Evolutionary conservation across 2,329 filamentous ascomycete species (phyloP), one percentile per base, ranked within the genome.

Genomic region (Aureobasidium sp.): DNA sequence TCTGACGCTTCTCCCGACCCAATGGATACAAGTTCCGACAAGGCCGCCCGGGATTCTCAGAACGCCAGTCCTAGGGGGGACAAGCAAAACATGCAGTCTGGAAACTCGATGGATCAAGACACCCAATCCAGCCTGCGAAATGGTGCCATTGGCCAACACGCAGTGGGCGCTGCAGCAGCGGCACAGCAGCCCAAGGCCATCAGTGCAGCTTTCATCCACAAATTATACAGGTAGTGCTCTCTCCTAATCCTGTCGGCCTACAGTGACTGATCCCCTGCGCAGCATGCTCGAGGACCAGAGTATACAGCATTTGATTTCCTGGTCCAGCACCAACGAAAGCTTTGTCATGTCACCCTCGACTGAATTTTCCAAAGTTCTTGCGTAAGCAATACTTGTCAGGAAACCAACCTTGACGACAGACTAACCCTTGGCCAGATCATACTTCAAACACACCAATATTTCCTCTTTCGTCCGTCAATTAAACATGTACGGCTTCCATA

Each of bases 401-500:
- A 6, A 8, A 33, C 4, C 60, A 62, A 66, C 68, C 67, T 33
- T 19, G 19, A 46, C 43, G 4, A 4, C 6, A 57, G 8, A 17
- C 29, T 31, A 33, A 62, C 64, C 67, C 64, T 67, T 65, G 63
- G 53, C 58, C 68, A 96, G 93, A 59, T 91, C 95, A 84, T 99
- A 99, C 73, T 99, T 99, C 74, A 99, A 99, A 71, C 94, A 99
- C 73, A 99, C 93, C 67, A 99, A 99, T 71, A 96, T 97, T 63
- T 97, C 94, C 11, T 97, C 94, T 0, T 99, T 99, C 73, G 94
- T 99, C 53, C 85, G 94, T 51, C 94, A 99, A 76, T 77, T 99
- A 54, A 99, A 99, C 72, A 99, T 99, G 94, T 99, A 99, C 68
- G 94, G 94, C 7, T 99, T 99, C 74, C 94, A 99, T 73, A 99